These are phyloP conservation scores for Microbotryomycetes sp. DNA, from an alignment of 1,284 basidiomycete species.

Conservation along the genomic window DNA sequence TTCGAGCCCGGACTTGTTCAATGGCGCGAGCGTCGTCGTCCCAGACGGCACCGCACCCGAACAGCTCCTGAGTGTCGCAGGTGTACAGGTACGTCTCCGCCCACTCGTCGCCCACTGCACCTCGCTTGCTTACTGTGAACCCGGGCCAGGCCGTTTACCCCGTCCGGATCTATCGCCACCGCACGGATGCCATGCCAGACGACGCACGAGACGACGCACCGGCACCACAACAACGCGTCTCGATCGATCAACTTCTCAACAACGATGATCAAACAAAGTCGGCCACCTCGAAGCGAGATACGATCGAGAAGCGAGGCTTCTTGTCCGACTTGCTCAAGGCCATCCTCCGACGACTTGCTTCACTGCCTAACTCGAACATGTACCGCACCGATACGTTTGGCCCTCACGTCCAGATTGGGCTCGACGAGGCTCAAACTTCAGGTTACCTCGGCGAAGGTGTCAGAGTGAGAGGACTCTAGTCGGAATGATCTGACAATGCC, in stretches of 20 bases:
- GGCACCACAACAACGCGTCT: no score
- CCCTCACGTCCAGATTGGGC: slow-evolving; percentile 50
- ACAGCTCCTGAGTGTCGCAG: slow-evolving; percentile 4
- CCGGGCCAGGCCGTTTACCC: background rate
- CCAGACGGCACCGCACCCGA: slow-evolving; percentile 2
- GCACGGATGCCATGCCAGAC: no score
- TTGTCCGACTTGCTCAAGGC: no score
- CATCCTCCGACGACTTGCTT: no score
- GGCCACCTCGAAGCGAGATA: no score
- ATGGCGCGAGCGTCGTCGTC: slow-evolving; percentile 17
- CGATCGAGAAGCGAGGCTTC: no score
- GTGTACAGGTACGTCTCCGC: slow-evolving; percentile 10
- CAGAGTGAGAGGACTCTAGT: slow-evolving; percentile 8
- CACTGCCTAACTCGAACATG: no score
- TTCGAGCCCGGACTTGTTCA: slow-evolving; percentile 10
- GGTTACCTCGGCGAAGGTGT: slow-evolving; percentile 23
- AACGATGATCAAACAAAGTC: no score
- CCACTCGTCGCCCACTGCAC: background rate
- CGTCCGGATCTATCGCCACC: background rate
- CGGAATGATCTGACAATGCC: no score
- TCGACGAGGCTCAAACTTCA: slow-evolving; percentile 46
- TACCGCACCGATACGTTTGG: slow-evolving; percentile 50
- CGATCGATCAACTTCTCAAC: no score
- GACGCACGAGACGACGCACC: no score
- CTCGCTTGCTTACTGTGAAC: background rate